Base-by-base conservation (phyloP, 1,284 basidiomycete genomes). In the Ganoderma multipileum region DNA sequence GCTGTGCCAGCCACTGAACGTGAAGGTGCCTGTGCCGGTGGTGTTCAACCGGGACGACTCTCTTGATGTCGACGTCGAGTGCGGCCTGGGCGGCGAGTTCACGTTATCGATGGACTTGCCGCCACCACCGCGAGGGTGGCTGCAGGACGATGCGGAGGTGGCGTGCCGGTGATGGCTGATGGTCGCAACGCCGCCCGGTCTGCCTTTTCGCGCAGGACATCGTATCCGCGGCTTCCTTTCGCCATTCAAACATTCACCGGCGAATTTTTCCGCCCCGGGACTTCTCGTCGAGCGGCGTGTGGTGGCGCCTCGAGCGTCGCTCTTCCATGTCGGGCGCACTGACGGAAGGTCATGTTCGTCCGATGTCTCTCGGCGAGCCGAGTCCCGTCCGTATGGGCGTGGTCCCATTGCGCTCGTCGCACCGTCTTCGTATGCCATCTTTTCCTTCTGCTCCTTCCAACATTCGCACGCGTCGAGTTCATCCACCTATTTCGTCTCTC, bases 41-140 rank as follows among this genome's bases (percentile, higher is more conserved):
- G 67, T 76, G 52, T 72, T 76, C 61, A 75, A 74, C 58, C 59
- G 60, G 44, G 42, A 59, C 23, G 72, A 69, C 30, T 18, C 61
- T 57, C 67, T 68, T 14, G 70, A 41, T 28, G 71, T 72, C 33
- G 72, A 64, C 9, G 64, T 58, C 23, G 58, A 60, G 58, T 26
- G 68, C n/a, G 68, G 12, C 63, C 64, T 59, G 9, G 67, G 63
- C 8, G 54, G 63, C 6, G 78, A 78, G 72, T 76, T 79, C 64
- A 77, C 77, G 20, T 70, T 79, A 12, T 67, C 74, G 33, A 76
- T 79, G 77, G 77, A 78, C 68, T 64, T 75, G 12, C 76, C 75
- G 8, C 54, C 67, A 20, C 61, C 67, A 14, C 65, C 67, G 4
- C 64, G 69, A 28, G 67, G 64, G 36, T 72, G 71, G 71, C 47